Base-by-base conservation (phyloP, 2,329 filamentous ascomycete species). In the Madurella fahalii region DNA sequence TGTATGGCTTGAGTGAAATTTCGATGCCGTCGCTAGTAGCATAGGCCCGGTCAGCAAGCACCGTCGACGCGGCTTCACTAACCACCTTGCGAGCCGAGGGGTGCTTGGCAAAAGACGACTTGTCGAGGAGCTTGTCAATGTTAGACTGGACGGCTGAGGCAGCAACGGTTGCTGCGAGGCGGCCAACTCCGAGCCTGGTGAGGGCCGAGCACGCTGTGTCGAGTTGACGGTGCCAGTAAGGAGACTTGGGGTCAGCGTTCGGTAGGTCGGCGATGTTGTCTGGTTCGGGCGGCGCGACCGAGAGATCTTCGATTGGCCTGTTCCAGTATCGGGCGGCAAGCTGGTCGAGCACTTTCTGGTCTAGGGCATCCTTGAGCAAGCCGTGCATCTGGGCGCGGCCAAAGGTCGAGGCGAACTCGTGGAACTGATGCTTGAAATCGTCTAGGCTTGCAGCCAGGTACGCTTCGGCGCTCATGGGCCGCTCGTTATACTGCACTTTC, bases 401-500 rank as follows among this genome's bases (percentile, higher is more conserved):
- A 66, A 99, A 99, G 31, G 83, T 81, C 61, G 95, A 90, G 0
- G 90, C 86, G 67, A 97, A 96, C 62, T 89, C 87, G 69, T 96
- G 96, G 75, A 99, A 99, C 0, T 90, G 90, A 71, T 97, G 95
- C 73, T 99, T 99, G 80, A 99, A 97, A 17, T 87, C 86, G 70
- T 99, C 94, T 3, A 99, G 76, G 62, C 89, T 95, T 70, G 97
- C 94, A 2, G 94, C 94, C 40, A 99, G 81, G 68, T 99, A 99
- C 4, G 93, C 96, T 69, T 99, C 94, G 2, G 94, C 94, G 48
- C 90, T 96, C 37, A 99, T 77, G 1, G 93, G 90, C 7, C 94
- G 85, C 69, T 99, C 94, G 66, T 99, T 99, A 74, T 99, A 99
- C 70, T 99, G 95, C 5, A 99, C 94, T 70, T 99, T 99, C 79